Conservation (phyloP, 768 basidiomycete species). For the Rhizopogon vulgaris region DNA sequence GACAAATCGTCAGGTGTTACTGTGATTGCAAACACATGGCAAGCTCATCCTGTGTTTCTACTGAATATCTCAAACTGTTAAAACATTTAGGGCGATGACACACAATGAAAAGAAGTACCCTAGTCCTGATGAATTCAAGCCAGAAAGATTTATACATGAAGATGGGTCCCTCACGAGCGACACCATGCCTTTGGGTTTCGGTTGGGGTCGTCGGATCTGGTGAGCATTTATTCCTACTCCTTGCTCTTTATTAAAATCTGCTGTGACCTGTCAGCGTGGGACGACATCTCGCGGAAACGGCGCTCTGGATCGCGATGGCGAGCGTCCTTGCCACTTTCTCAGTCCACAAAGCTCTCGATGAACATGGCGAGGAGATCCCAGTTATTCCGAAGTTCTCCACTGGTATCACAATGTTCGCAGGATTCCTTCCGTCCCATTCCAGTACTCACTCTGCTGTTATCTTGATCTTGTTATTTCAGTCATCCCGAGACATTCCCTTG, state of each 20-base stretch:
- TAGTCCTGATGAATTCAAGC: conserved; percentile 22
- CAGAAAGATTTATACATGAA: conserved; percentile 23
- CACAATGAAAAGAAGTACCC: conserved; percentile 9
- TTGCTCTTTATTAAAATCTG: no score
- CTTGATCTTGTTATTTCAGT: conserved; percentile 1
- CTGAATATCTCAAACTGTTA: not conserved
- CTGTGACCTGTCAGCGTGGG: not conserved
- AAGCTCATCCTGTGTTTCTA: not conserved
- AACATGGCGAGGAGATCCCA: conserved; percentile 1
- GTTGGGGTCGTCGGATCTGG: conserved; percentile 1
- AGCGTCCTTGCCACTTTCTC: conserved; percentile 15
- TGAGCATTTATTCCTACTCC: not conserved
- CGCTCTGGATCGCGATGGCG: not conserved
- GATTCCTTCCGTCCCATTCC: not conserved
- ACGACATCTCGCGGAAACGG: not conserved
- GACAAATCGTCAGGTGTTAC: not conserved
- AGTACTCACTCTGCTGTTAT: no score
- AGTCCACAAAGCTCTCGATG: conserved; percentile 9
- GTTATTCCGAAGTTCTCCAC: conserved; percentile 3
- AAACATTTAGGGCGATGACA: conserved; percentile 10
- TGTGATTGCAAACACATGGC: not conserved
- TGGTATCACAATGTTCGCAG: conserved; percentile 2
- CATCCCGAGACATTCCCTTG: conserved; percentile 13
- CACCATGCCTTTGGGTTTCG: not conserved
- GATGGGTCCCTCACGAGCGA: conserved; percentile 3